phyloP scores from a whole-genome alignment of 78 protist species.

The Cavenderia fasciculata region DNA sequence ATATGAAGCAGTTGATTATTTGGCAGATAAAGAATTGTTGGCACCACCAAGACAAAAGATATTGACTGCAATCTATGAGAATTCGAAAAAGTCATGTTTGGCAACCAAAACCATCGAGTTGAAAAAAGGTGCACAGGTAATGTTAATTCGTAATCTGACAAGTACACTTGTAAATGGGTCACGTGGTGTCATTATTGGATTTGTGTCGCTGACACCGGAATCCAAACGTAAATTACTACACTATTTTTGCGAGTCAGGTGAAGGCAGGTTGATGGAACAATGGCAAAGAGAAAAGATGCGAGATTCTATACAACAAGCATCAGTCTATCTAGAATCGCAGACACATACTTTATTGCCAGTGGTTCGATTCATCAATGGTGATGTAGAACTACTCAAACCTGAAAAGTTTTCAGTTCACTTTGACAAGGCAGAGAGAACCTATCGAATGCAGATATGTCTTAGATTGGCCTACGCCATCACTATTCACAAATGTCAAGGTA shows the following conservation, averaged over 20 bases:
- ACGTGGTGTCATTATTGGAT: constrained; percentile 57
- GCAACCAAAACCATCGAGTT: constrained; percentile 26
- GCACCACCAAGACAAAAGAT: neutral
- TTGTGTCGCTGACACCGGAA: constrained; percentile 8
- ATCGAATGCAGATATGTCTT: constrained; percentile 84
- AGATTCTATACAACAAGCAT: neutral
- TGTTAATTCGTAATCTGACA: constrained; percentile 61
- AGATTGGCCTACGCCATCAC: constrained; percentile 89
- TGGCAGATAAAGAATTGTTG: constrained; percentile 14
- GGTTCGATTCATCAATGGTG: constrained; percentile 46
- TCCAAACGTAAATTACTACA: neutral
- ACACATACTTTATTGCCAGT: constrained; percentile 53
- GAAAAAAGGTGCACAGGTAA: constrained; percentile 78
- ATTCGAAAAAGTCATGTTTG: constrained; percentile 45
- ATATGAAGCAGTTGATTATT: constrained; percentile 21
- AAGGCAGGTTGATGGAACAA: neutral
- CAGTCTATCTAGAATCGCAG: neutral
- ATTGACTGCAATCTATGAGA: constrained; percentile 28
- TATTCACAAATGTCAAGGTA: constrained; percentile 91
- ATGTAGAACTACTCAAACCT: constrained; percentile 41
- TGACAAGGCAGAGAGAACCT: constrained; percentile 27
- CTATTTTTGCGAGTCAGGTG: neutral
- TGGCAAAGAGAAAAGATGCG: constrained; percentile 41
- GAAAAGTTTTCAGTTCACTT: constrained; percentile 38
- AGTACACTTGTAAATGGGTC: constrained; percentile 41